Percentiles rank a stretch among this genome's conserved stretches.
These are phyloP conservation scores for Kurtzmaniella fragi DNA, from an alignment of 805 yeast genomes.

Conservation along the genomic window DNA sequence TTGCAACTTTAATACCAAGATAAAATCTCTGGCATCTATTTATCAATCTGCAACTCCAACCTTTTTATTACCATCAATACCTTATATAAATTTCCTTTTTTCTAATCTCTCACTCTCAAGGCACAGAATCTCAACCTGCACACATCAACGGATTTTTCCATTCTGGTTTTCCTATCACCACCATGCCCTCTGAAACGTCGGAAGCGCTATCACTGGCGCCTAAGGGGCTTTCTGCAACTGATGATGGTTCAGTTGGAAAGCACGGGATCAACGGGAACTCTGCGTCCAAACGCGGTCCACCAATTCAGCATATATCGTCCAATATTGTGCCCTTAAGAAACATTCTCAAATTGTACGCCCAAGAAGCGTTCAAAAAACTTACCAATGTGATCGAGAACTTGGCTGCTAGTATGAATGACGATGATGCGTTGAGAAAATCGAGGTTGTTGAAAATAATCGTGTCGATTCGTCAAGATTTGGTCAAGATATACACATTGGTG, in stretches of 20 bases:
- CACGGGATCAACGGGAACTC: neutral
- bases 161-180: too few species aligned
- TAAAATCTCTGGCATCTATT: too few species aligned
- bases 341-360: conserved; percentile 55
- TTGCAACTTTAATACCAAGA: too few species aligned
- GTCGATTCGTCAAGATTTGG: conserved; percentile 72
- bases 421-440: conserved; percentile 46
- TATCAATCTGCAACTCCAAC: too few species aligned
- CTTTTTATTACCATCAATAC: too few species aligned
- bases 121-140: neutral
- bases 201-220: neutral
- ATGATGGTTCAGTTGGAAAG: neutral
- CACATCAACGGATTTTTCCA: neutral
- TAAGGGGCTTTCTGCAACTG: neutral
- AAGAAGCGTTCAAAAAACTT: conserved; percentile 60
- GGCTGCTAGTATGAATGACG: conserved; percentile 39
- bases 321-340: conserved; percentile 62
- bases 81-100: neutral
- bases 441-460: conserved; percentile 66
- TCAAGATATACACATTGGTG: conserved; percentile 76
- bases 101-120: neutral
- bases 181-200: too few species aligned
- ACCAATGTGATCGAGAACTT: conserved; percentile 57
- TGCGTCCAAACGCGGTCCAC: neutral
- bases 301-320: conserved; percentile 55